Evolutionary conservation across 805 yeast species (phyloP).

Genomic region (Candida awuae): DNA sequence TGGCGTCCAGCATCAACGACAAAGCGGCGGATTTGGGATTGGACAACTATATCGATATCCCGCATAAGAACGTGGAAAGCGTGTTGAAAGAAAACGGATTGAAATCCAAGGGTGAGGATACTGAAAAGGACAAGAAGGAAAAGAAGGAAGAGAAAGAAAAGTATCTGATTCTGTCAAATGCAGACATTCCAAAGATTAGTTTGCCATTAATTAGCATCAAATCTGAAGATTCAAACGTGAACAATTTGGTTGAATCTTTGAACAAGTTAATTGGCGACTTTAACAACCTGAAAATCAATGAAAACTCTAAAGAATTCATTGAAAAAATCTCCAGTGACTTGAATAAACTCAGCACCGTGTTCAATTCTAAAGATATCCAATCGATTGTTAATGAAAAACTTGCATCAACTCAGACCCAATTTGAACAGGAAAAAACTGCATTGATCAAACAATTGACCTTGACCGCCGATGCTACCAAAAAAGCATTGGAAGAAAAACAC

Average conservation of each 20-base stretch:
- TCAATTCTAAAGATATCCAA: slow-evolving; percentile 15
- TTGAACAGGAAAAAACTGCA: slow-evolving; percentile 27
- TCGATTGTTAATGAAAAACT: slow-evolving; percentile 2
- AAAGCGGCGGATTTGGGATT: slow-evolving; percentile 28
- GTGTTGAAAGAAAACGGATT: no score
- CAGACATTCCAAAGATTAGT: neutral
- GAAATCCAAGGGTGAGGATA: no score
- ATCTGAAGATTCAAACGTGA: slow-evolving; percentile 28
- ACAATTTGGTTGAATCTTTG: slow-evolving; percentile 28
- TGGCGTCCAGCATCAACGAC: slow-evolving; percentile 7
- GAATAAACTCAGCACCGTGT: slow-evolving; percentile 19
- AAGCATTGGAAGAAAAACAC: slow-evolving; percentile 52
- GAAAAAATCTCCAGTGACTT: slow-evolving; percentile 17
- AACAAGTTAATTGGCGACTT: slow-evolving; percentile 30
- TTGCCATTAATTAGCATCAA: slow-evolving; percentile 27
- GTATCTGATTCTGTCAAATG: slow-evolving; percentile 3
- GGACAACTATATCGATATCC: slow-evolving; percentile 33
- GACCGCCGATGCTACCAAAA: slow-evolving; percentile 48
- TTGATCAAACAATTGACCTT: slow-evolving; percentile 52
- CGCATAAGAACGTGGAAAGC: no score
- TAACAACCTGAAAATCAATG: slow-evolving; percentile 17
- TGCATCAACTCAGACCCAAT: slow-evolving; percentile 18
- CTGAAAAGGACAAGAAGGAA: no score
- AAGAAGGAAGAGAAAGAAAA: slow-evolving; percentile 5
- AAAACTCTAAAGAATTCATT: slow-evolving; percentile 19